Base-by-base conservation (phyloP, 208 protist species). In the Angomonas ambiguus region DNA sequence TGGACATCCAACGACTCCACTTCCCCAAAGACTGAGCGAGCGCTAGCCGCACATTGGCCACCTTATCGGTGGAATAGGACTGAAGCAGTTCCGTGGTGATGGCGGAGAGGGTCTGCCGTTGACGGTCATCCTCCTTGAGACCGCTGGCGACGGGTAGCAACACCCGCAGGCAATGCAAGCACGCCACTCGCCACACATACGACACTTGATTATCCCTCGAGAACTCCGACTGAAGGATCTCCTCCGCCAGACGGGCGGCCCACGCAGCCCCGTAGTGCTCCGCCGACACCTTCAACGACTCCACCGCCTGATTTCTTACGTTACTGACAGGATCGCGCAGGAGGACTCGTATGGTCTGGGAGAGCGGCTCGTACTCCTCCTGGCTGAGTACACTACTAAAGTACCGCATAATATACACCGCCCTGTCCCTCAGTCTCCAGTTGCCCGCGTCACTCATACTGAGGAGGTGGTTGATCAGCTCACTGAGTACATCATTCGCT, bases 1-100 rank as follows among this genome's bases (percentile, higher is more conserved):
- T 51, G 30, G 61, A 61, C 45, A 88, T 89, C 81, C 81, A 91
- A 2, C 57, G 48, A 63, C 60, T 66, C 74, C 76, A 83, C 41
- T 32, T 51, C 20, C 71, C 65, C 56, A 93, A 60, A 34, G 82
- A 72, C 45, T 69, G 62, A 6, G 80, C 84, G 0, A 82, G 58
- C 6, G 84, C 71, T 42, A 91, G 71, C 30, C 87, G 84, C 8
- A 93, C 84, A 31, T 91, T 93, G 18, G 87, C 76, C 22, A 93
- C 87, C 3, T 58, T 34, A 53, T 93, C 87, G 31, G 62, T 32
- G 5, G 78, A 49, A 41, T 85, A 83, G 48, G 67, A 35, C 49
- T 59, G 51, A 34, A 91, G 51, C 64, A 91, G 53, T 24, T 74
- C 64, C 38, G 72, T 74, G 61, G 83, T 87, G 48, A 59, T 69